phyloP scores from a whole-genome alignment of 768 basidiomycete species.

The Podaxis sp. region DNA sequence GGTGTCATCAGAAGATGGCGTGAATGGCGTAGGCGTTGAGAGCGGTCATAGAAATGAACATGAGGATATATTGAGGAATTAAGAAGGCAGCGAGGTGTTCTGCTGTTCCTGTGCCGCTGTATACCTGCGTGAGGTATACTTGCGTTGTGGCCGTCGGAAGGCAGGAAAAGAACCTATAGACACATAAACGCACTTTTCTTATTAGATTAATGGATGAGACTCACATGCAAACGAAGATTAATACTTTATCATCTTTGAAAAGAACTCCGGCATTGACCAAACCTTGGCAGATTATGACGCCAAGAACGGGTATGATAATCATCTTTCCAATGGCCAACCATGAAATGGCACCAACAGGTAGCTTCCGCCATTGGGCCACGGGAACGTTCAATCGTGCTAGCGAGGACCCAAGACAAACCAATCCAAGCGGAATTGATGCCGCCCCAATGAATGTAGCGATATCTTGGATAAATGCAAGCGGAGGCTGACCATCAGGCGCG shows the following conservation, averaged over 20 bases:
- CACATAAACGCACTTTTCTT: conserved; percentile 25
- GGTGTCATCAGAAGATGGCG: conserved; percentile 33
- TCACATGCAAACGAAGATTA: conserved; percentile 69
- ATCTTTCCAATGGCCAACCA: conserved; percentile 53
- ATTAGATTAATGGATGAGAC: conserved; percentile 23
- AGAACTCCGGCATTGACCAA: conserved; percentile 49
- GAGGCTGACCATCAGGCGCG: conserved; percentile 68
- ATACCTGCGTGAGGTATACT: conserved; percentile 65
- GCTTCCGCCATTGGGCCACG: conserved; percentile 36
- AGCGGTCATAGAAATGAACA: conserved; percentile 50
- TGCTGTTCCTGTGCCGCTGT: conserved; percentile 62
- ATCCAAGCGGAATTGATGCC: conserved; percentile 61
- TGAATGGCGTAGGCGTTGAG: conserved; percentile 46
- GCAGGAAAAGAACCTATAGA: conserved; percentile 39
- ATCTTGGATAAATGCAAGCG: conserved; percentile 59
- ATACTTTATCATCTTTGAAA: conserved; percentile 48
- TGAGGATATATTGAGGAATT: conserved; percentile 57
- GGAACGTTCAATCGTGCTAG: conserved; percentile 59
- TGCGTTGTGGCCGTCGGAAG: conserved; percentile 20
- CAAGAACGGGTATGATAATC: conserved; percentile 57
- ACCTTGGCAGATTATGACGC: conserved; percentile 53
- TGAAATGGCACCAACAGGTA: conserved; percentile 51
- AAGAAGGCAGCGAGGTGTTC: conserved; percentile 62
- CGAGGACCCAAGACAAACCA: conserved; percentile 62
- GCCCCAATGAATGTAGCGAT: conserved; percentile 57